phyloP scores from a whole-genome alignment of 2,329 filamentous ascomycete species.

The Aspergillus sp. region DNA sequence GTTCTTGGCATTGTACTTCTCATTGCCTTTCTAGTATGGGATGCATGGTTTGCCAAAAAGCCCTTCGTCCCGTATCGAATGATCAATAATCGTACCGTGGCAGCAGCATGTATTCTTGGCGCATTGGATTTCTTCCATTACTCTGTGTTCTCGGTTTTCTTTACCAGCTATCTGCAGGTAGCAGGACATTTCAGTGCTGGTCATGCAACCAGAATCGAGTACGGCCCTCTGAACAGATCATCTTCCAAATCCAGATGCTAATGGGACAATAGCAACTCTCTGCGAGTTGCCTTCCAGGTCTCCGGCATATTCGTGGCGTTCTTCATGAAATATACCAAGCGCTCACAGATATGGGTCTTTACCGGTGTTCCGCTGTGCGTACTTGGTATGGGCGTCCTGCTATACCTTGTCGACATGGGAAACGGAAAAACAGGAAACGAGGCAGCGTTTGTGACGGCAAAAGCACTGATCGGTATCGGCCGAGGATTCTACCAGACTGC shows the following conservation, averaged over 20 bases:
- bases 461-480: constrained; percentile 34
- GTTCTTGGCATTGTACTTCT: constrained; percentile 30
- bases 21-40: constrained; percentile 36
- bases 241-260: neutral
- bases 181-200: constrained; percentile 38
- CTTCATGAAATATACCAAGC: constrained; percentile 39
- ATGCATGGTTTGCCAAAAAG: constrained; percentile 36
- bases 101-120: constrained; percentile 39
- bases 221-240: neutral
- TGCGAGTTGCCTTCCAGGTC: constrained; percentile 39
- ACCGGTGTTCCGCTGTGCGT: constrained; percentile 34
- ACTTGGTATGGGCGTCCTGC: constrained; percentile 34
- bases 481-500: constrained; percentile 37
- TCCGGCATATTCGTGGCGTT: constrained; percentile 35
- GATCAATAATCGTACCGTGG: constrained; percentile 38
- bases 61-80: constrained; percentile 43
- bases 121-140: constrained; percentile 38
- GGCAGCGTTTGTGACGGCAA: constrained; percentile 36
- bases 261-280: constrained; percentile 26
- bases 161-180: constrained; percentile 43
- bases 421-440: constrained; percentile 29
- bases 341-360: constrained; percentile 34
- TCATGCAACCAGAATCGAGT: constrained; percentile 31
- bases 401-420: constrained; percentile 26
- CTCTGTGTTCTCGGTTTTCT: constrained; percentile 42